Evolutionary conservation across 371 early-diverging fungal genomes (phyloP), one percentile per base, ranked within the genome.

Genomic region (Mucor sp.): DNA sequence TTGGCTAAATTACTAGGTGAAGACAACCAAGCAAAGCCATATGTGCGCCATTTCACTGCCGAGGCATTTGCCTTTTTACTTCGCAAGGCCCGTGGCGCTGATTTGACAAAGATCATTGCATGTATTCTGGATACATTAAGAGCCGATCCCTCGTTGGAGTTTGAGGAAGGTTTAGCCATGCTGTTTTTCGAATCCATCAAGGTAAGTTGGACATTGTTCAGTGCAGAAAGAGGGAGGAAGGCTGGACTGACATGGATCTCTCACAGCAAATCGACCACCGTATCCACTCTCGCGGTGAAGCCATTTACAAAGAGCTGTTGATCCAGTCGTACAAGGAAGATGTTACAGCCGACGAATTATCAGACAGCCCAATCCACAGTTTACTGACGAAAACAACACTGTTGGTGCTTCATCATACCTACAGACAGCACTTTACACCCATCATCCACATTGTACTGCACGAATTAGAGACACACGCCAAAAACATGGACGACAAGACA

Each of bases 41-140:
- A 91, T 79, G 89, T 96, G 41, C 92, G 96, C 50, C 85, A 88
- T 56, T 99, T 98, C 70, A 89, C 94, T 3, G 95, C 96, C 35
- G 96, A 97, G 75, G 87, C 96, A 2, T 91, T 97, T 82, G 92
- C 96, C 17, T 97, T 90, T 69, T 81, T 98, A 61, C 74, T 97
- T 63, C 86, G 98, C 28, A 95, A 94, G 67, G 83, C 89, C 7
- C 81, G 87, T 6, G 85, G 78, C 8, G 82, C 87, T 7, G 79
- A 83, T 15, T 79, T 93, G 66, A 81, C 75, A 35, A 65, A 74
- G 14, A 86, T 89, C 32, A 67, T 93, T 32, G 60, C 71, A 17
- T 80, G 76, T 59, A 92, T 93, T 21, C 70, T 94, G 19, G 66
- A 82, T 4, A 84, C 83, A 6, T 74, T 93, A 39, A 75, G 78